Base-by-base conservation (phyloP, 768 basidiomycete genomes). In the Suillus plorans region DNA sequence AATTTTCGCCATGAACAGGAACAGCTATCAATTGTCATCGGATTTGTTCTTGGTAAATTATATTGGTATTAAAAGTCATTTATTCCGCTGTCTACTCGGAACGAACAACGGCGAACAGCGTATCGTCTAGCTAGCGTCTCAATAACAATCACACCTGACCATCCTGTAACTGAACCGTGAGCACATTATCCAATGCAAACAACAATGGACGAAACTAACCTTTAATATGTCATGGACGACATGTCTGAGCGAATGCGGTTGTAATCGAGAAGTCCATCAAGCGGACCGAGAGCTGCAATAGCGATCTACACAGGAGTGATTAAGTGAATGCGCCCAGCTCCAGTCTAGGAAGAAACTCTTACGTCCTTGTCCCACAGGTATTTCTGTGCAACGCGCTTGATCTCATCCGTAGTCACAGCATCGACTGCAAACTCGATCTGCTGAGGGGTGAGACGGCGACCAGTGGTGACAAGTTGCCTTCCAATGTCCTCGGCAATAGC, bases 401-500 rank as follows among this genome's bases (percentile, higher is more conserved):
- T 95, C 76, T 98, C 95, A 22, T 88, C 91, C 37, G 87, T 80
- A 28, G 87, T 89, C 63, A 99, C 94, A 28, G 91, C 89, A 74
- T 99, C 95, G 53, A 99, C 87, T 31, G 94, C 94, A 63, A 84
- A 84, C 84, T 98, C 97, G 68, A 96, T 95, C 80, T 99, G 94
- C 76, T 89, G 86, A 58, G 97, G 97, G 20, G 95, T 91, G 80
- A 91, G 84, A 71, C 97, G 84, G 68, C 84, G 89, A 63, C 97
- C 97, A 67, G 89, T 94, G 41, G 97, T 99, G 66, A 99, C 93
- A 66, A 99, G 85, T 76, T 98, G 97, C 71, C 96, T 83, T n/a
- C 97, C 97, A 78, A 99, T 95, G 73, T 99, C 97, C 82, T 99
- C 97, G 41, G 97, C 97, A 67, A 96, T 86, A 61, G 95, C 94